Evolutionary conservation across 108 stramenopile genomes (phyloP), one percentile per base, ranked within the genome.

Genomic region (Epipyxis sp.): DNA sequence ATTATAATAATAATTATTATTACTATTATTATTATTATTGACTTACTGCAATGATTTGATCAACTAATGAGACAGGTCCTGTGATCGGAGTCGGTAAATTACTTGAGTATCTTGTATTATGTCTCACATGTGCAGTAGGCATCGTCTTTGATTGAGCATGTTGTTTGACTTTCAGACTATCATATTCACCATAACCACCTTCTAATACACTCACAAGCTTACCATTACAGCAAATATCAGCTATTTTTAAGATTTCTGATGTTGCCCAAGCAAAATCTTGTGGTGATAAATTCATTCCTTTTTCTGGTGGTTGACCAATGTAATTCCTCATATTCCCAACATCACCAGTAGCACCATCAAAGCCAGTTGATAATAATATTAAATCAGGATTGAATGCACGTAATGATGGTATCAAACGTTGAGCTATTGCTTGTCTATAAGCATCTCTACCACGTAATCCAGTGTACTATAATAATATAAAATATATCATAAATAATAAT

Each of bases 341-440:
- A 37, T 74, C 71, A 6, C 71, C 71, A 46, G 3, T 88, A 59
- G 93, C 93, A 0, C 92, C 94, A 83, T 97, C 97, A 69, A 98
- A 98, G 35, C 97, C 97, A 67, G 94, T 92, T 1, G 94, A 94
- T 1, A 98, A 58, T 58, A 98, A 90, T 58, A 98, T 94, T 37
- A 98, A 77, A 77, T 97, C 94, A 30, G 97, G 97, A 37, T 85
- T 76, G 76, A 97, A 98, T 45, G 83, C 86, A 32, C 94, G 92
- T 37, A 98, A 91, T 30, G 91, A 89, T 1, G 85, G 86, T 20
- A 88, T 42, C 6, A 88, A 46, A 0, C 85, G 40, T 10, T 59
- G 69, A 35, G 44, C 41, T 58, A 84, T 76, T 1, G 83, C 82
- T 76, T 79, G 78, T 1, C 74, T 3, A 43, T 69, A 80, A n/a